Evolutionary conservation across 1,284 basidiomycete species (phyloP), one percentile per base, ranked within the genome.

Genomic region (Boletus holoroseus): DNA sequence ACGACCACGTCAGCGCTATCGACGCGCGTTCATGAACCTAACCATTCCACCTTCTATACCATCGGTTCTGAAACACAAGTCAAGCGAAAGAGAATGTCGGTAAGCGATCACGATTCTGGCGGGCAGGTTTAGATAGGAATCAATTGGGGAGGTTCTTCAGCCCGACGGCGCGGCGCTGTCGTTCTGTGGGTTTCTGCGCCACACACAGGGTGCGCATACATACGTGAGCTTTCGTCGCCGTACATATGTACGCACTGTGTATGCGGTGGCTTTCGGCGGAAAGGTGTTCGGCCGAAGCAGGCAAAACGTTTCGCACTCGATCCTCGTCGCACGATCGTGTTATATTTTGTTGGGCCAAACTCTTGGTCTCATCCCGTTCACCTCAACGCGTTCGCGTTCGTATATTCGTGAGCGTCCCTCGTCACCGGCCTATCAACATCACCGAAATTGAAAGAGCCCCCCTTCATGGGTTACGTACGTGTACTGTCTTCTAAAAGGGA

Each of bases 381-480:
- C 15, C 30, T 32, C 41, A 42, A n/a, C 12, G 16, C 28, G 18
- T 37, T 42, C 5, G 15, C 18, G 13, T 18, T 37, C 36, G 8
- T 20, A 37, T 15, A 16, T 26, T 26, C 18, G 12, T 39, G 26
- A 13, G 20, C 20, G 9, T 38, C 7, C 13, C 18, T 43, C 34
- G 20, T 24, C 42, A 7, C 8, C 20, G 20, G 32, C 36, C 24
- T n/a, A 6, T 7, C 37, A 42, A 44, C 22, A 7, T 44, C 15
- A 44, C 39, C 45, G 45, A 49, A 49, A 47, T 49, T 16, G 45
- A 49, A 47, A 13, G 6, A 18, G 9, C 9, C 15, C 5, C 5
- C 22, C n/a, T 7, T 30, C 30, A n/a, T 32, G 7, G 20, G 24
- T 18, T 42, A 18, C 37, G 34, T 43, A n/a, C 18, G 3, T 20